Percentiles rank a stretch among this genome's conserved stretches.
phyloP scores from a whole-genome alignment of 148 eudicot species.

The Rhododendron williamsianum region DNA sequence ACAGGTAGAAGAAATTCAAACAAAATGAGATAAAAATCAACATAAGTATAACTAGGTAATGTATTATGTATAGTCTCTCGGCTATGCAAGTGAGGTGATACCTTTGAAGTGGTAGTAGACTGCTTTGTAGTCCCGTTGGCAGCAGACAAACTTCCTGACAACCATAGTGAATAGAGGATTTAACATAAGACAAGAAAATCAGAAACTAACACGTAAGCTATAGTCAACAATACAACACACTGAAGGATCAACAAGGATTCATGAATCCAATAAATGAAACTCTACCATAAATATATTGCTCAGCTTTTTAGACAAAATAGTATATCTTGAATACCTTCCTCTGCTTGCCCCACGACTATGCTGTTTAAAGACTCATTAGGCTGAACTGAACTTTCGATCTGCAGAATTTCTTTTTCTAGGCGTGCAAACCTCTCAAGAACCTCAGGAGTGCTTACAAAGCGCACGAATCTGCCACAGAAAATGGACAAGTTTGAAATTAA shows the following conservation, averaged over 20 bases:
- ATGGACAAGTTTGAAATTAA: background rate
- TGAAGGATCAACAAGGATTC: background rate
- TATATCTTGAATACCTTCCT: slow-evolving; percentile 31
- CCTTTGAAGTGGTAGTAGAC: slow-evolving; percentile 36
- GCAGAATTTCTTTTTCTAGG: slow-evolving; percentile 42
- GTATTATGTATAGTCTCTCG: background rate
- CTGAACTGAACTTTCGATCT: slow-evolving; percentile 47
- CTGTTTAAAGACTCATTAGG: slow-evolving; percentile 21
- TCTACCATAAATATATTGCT: background rate
- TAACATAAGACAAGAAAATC: background rate
- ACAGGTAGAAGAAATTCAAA: background rate
- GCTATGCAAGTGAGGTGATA: slow-evolving; percentile 4
- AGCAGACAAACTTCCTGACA: slow-evolving; percentile 25
- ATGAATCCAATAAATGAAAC: background rate
- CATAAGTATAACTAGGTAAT: background rate
- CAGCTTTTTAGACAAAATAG: background rate
- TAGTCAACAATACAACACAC: background rate
- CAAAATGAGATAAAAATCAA: background rate
- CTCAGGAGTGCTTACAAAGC: slow-evolving; percentile 57
- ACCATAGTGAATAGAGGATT: slow-evolving; percentile 7
- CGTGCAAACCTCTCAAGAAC: slow-evolving; percentile 53
- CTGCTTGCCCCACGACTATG: slow-evolving; percentile 18
- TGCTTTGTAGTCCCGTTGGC: slow-evolving; percentile 31
- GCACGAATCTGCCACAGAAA: slow-evolving; percentile 42
- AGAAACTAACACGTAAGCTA: background rate